Evolutionary conservation across 345 rosid species (phyloP).

Genomic region (Eucalyptus sp.): DNA sequence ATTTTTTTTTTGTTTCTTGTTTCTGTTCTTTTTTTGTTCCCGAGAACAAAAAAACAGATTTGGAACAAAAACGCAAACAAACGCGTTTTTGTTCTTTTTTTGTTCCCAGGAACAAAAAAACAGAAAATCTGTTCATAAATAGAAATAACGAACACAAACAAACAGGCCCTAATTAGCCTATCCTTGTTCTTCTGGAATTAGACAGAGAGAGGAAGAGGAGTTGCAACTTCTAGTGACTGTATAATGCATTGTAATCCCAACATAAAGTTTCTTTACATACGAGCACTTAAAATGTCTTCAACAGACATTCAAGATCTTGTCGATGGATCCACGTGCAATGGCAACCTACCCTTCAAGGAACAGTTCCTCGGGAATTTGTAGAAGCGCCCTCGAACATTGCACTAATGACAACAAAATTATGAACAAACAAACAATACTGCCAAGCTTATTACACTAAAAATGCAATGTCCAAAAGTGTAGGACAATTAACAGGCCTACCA

Average conservation of each 20-base stretch:
- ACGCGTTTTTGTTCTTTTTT: no score
- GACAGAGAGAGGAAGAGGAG: no score
- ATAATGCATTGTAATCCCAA: not conserved
- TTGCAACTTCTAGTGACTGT: no score
- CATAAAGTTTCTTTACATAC: not conserved
- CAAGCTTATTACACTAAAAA: not conserved
- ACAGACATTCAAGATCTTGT: not conserved
- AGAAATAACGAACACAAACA: no score
- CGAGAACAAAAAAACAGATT: no score
- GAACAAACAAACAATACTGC: not conserved
- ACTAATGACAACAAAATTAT: not conserved
- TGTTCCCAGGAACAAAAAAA: no score
- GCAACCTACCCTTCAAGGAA: not conserved
- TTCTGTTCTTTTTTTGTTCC: no score
- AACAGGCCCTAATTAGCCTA: no score
- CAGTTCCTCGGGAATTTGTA: not conserved
- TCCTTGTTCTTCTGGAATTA: no score
- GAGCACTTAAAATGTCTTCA: not conserved
- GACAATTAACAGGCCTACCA: not conserved
- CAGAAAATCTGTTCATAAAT: no score
- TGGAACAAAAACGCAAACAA: no score
- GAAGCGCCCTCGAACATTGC: not conserved
- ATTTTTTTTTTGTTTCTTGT: no score
- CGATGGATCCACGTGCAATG: not conserved
- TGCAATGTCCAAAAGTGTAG: not conserved